Evolutionary conservation across 192 early-diverging fungal genomes (phyloP).

Genomic region (Backusella luteola): DNA sequence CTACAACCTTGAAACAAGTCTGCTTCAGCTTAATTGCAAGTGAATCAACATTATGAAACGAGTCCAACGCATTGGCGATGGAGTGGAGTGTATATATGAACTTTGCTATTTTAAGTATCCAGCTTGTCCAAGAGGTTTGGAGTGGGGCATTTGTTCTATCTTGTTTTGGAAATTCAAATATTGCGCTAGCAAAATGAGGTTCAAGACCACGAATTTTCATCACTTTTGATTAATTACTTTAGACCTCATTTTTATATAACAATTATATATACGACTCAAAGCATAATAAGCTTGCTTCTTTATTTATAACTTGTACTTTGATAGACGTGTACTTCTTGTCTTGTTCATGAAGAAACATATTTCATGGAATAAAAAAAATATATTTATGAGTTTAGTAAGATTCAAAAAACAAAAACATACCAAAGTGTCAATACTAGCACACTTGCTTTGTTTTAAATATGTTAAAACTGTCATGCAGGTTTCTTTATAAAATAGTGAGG

Average conservation of each 20-base stretch:
- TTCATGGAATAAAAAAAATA: not conserved
- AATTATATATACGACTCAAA: not conserved
- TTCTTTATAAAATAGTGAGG: not conserved
- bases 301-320: not conserved
- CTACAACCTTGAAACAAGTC: not conserved
- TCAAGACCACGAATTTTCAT: not conserved
- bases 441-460: not conserved
- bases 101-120: not conserved
- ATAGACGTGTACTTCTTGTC: not conserved
- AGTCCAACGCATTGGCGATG: not conserved
- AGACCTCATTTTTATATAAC: not conserved
- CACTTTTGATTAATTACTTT: not conserved
- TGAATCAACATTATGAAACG: not conserved
- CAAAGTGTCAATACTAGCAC: not conserved
- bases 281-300: not conserved
- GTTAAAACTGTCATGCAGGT: not conserved
- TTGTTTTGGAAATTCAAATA: not conserved
- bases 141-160: not conserved
- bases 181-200: not conserved
- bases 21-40: not conserved
- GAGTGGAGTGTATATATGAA: not conserved
- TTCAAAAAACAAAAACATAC: not conserved
- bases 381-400: not conserved
- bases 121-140: not conserved
- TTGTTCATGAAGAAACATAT: not conserved